Base-by-base conservation (phyloP, 192 early-diverging fungal genomes). In the Dissophora globulifera region DNA sequence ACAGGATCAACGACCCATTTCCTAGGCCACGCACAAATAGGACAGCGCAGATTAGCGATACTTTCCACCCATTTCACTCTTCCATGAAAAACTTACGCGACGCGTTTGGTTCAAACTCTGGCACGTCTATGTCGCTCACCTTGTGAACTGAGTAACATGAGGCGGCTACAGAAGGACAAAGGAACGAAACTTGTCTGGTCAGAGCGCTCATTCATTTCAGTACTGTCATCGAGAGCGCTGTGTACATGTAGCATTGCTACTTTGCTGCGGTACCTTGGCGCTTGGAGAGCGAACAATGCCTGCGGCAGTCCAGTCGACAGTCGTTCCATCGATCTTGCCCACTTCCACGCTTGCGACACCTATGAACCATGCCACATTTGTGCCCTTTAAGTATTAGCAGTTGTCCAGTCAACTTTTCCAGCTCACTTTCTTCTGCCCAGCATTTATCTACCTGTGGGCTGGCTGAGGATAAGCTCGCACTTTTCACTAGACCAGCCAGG, bases 401-500 rank as follows among this genome's bases (percentile, higher is more conserved):
- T n/a, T n/a, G n/a, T n/a, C n/a, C n/a, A n/a, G n/a, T n/a, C n/a
- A n/a, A n/a, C n/a, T n/a, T n/a, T n/a, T n/a, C n/a, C n/a, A n/a
- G n/a, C n/a, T n/a, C n/a, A n/a, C n/a, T n/a, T n/a, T n/a, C n/a
- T n/a, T n/a, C n/a, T n/a, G n/a, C n/a, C n/a, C n/a, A 45, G 40
- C 12, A 40, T 22, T 6, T 12, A 40, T 6, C 0, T 56, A 70
- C 69, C 69, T 64, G 69, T 64, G 12, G 69, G 69, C 17, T 52
- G 69, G 40, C 69, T 64, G 19, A 72, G 41, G 16, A 64, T 58
- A 12, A 72, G 69, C 45, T 72, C 69, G 35, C 55, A 72, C 40
- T 31, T 50, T 5, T 46, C 54, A 12, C 45, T 33, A 0, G 69
- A 72, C 69, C 69, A 64, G 16, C 42, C 42, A 45, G 62, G 61